Base-by-base conservation (phyloP, 495 filamentous ascomycete genomes). In the Chaetomium fimeti region DNA sequence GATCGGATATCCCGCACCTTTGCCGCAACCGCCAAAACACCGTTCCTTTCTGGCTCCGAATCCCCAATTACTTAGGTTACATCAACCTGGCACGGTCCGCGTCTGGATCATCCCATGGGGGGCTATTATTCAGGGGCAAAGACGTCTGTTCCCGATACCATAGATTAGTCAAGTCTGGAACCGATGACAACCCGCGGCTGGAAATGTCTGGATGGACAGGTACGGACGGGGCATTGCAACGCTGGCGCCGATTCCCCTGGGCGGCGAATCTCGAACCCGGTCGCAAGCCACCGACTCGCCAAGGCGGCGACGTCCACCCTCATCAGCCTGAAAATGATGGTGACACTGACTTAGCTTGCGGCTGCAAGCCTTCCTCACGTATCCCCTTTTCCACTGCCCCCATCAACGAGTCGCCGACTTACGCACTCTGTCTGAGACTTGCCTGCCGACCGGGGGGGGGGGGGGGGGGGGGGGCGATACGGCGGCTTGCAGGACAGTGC, bases 111-210 rank as follows among this genome's bases (percentile, higher is more conserved):
- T 25, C 25, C 28, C 20, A 43, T 3, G 22, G 8, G 7, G 13
- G 22, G 18, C n/a, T 47, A 38, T 43, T 18, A 45, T 58, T 53
- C 18, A 36, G 13, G 49, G n/a, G 27, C 55, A 18, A 18, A 29
- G 40, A 56, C 47, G 36, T 61, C 57, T 52, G 42, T 68, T 64
- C 52, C 61, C 52, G 48, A 64, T 71, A 62, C 64, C 68, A 66
- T 52, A 67, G 66, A 65, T 65, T 61, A 8, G 25, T 48, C 57
- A 65, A 69, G 43, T 67, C 56, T 67, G 69, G 69, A 52, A 65
- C 61, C 63, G 53, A 60, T 48, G 32, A 15, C 61, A 38, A 38
- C 43, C n/a, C 13, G 43, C 11, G 45, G 20, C 18, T 15, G 24
- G 22, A 45, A 43, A 58, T 24, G 36, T 18, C 55, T 27, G 55